A percentile compares a stretch with the other conserved stretches of the same genome.
phyloP scores from a whole-genome alignment of 23 red algal species.

The Gracilariopsis chorda region DNA sequence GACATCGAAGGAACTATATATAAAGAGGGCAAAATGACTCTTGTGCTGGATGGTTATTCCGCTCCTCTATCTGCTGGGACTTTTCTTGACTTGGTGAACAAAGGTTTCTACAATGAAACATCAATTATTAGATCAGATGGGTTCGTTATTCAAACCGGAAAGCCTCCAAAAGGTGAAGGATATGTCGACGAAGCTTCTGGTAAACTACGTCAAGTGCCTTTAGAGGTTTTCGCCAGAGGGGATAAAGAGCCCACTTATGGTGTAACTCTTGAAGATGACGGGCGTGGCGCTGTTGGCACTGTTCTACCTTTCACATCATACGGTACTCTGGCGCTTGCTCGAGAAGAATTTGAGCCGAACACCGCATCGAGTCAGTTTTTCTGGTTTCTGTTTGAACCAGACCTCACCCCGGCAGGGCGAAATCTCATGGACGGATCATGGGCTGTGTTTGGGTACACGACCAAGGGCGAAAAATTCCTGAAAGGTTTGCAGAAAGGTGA shows the following conservation, averaged over 20 bases:
- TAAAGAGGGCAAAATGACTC: slow-evolving; percentile 78
- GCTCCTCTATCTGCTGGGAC: slow-evolving; percentile 90
- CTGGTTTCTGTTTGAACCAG: slow-evolving; percentile 99
- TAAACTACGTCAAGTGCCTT: slow-evolving; percentile 70
- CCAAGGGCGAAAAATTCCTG: slow-evolving; percentile 78
- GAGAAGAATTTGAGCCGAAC: slow-evolving; percentile 88
- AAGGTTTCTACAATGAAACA: slow-evolving; percentile 86
- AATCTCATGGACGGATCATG: slow-evolving; percentile 95
- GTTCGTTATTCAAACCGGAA: slow-evolving; percentile 90
- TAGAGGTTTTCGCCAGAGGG: slow-evolving; percentile 92
- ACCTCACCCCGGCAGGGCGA: slow-evolving; percentile 94
- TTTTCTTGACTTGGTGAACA: slow-evolving; percentile 91
- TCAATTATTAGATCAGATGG: slow-evolving; percentile 88
- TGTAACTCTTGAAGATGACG: slow-evolving; percentile 93
- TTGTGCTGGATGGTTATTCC: slow-evolving; percentile 92
- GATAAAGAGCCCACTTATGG: slow-evolving; percentile 88
- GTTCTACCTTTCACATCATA: slow-evolving; percentile 91
- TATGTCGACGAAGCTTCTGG: slow-evolving; percentile 76
- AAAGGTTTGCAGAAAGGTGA: slow-evolving; percentile 82
- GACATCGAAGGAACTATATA: slow-evolving; percentile 89
- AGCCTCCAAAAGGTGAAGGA: slow-evolving; percentile 81
- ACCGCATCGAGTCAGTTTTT: slow-evolving; percentile 91
- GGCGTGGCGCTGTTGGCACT: slow-evolving; percentile 71
- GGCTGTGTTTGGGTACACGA: slow-evolving; percentile 92
- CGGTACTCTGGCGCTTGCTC: slow-evolving; percentile 80